These are phyloP conservation scores for Clathrospora elynae DNA, from an alignment of 2,329 filamentous ascomycete genomes.

Conservation along the genomic window DNA sequence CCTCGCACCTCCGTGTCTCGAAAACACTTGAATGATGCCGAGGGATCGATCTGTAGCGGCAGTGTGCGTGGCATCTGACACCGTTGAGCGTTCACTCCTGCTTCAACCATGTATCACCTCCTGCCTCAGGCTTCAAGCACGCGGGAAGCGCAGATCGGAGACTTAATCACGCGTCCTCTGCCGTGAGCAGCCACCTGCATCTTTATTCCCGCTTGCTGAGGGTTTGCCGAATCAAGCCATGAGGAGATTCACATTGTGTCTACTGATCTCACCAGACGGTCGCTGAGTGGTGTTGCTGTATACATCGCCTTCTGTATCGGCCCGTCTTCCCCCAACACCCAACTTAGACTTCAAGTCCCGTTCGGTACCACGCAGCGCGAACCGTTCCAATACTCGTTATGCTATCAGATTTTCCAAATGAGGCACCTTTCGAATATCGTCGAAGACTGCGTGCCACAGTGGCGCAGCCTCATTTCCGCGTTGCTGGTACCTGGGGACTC, in stretches of 20 bases:
- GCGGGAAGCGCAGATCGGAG: conserved; percentile 17
- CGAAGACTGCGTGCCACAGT: conserved; percentile 47
- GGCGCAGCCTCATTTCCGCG: conserved; percentile 31
- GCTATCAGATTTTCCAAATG: conserved; percentile 24
- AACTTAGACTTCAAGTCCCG: conserved; percentile 14
- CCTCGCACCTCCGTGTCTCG: conserved; percentile 31
- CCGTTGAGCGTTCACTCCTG: conserved; percentile 28
- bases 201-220: conserved; percentile 5
- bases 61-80: conserved; percentile 25
- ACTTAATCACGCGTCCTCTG: conserved; percentile 15
- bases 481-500: conserved; percentile 6
- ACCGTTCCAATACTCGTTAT: conserved; percentile 11
- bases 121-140: conserved; percentile 15
- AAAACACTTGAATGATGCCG: conserved; percentile 23
- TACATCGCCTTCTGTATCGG: conserved; percentile 7
- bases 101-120: conserved; percentile 36
- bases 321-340: conserved; percentile 10
- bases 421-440: conserved; percentile 24
- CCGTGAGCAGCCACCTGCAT: conserved; percentile 13
- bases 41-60: conserved; percentile 19
- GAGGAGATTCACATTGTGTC: too few relatives aligned
- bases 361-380: conserved; percentile 18
- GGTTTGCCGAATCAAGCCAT: too few relatives aligned
- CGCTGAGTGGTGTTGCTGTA: conserved; percentile 5
- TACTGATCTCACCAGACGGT: too few relatives aligned